Conservation (phyloP, 306 rosid species). For the Quercus agrifolia region DNA sequence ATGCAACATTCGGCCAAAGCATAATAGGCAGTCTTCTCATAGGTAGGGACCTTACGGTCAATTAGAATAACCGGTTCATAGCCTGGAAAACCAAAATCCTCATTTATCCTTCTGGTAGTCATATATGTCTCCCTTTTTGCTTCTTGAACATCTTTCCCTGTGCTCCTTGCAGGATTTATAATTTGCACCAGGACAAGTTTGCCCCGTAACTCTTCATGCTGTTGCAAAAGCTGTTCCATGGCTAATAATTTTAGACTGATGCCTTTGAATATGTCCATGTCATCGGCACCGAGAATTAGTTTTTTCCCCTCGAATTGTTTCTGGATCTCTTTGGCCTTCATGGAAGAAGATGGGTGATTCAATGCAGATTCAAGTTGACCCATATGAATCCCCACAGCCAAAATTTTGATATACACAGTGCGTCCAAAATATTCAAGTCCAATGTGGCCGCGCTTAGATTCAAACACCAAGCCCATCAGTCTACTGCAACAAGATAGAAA, state of each 20-base stretch:
- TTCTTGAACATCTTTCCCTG: conserved; percentile 57
- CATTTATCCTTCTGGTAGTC: conserved; percentile 51
- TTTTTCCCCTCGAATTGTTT: conserved; percentile 54
- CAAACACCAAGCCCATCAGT: conserved; percentile 75
- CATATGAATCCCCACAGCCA: conserved; percentile 84
- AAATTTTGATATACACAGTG: conserved; percentile 63
- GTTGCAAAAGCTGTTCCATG: conserved; percentile 59
- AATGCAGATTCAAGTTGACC: conserved; percentile 62
- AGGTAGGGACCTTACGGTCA: conserved; percentile 45
- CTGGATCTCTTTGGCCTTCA: conserved; percentile 53
- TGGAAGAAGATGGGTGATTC: conserved; percentile 46
- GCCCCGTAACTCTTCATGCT: conserved; percentile 50
- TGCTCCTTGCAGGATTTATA: conserved; percentile 66
- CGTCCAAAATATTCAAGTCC: conserved; percentile 87
- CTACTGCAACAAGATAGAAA: conserved; percentile 79
- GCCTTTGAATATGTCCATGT: conserved; percentile 86
- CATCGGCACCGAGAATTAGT: conserved; percentile 77
- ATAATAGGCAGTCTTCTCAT: conserved; percentile 78
- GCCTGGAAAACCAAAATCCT: conserved; percentile 50
- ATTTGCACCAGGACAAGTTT: conserved; percentile 67
- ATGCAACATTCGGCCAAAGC: conserved; percentile 80
- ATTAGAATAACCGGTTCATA: conserved; percentile 71
- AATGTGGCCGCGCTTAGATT: conserved; percentile 74
- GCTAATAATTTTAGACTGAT: conserved; percentile 72
- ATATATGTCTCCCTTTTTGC: conserved; percentile 46